Conservation (phyloP, 2,329 filamentous ascomycete species). For the Claviceps paspali region DNA sequence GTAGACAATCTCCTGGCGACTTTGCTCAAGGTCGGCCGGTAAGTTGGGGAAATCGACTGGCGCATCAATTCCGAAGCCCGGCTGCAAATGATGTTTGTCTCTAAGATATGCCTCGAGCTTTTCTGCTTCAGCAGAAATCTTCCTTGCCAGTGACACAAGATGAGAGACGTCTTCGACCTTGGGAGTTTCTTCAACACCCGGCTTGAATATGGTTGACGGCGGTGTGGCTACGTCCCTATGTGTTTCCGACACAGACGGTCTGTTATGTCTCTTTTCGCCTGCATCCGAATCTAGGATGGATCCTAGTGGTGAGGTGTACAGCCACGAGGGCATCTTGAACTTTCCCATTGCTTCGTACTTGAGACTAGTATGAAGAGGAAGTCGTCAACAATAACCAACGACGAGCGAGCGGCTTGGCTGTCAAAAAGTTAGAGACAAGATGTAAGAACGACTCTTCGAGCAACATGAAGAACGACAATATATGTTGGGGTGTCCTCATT, state of each 20-base stretch:
- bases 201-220: constrained; percentile 1
- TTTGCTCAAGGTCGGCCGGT: constrained; percentile 28
- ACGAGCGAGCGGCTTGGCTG: not conserved
- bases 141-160: constrained; percentile 30
- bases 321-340: constrained; percentile 20
- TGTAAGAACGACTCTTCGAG: not conserved
- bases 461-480: not conserved
- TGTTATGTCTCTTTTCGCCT: constrained; percentile 20
- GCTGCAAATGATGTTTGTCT: constrained; percentile 23
- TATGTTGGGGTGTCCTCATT: not conserved
- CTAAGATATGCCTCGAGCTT: constrained; percentile 33
- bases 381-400: not conserved
- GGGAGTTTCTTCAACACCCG: not conserved
- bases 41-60: constrained; percentile 31
- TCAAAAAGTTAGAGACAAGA: not conserved
- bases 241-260: constrained; percentile 16
- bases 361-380: not conserved
- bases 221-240: constrained; percentile 8
- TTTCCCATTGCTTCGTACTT: constrained; percentile 15
- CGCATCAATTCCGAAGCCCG: constrained; percentile 29
- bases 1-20: constrained; percentile 30
- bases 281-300: constrained; percentile 9
- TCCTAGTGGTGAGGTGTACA: constrained; percentile 12
- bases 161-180: constrained; percentile 15
- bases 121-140: constrained; percentile 31